Evolutionary conservation across 2,329 filamentous ascomycete genomes (phyloP).

Genomic region (Dactylellina drechsleri): DNA sequence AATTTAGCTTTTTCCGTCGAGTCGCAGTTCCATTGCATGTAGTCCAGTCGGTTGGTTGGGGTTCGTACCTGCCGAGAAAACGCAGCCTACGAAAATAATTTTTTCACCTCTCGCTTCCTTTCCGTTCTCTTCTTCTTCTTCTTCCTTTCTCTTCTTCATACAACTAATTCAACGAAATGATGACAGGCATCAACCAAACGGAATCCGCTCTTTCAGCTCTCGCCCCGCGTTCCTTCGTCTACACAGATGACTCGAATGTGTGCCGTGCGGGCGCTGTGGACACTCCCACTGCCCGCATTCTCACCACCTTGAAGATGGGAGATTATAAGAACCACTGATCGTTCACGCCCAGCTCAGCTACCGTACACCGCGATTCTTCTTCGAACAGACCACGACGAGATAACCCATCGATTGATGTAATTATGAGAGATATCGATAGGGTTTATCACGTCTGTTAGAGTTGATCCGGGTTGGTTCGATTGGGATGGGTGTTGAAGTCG

Average conservation of each 20-base stretch:
- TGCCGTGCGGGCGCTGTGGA: conserved; percentile 54
- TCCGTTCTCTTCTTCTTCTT: conserved; percentile 23
- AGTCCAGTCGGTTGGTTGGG: too few relatives aligned
- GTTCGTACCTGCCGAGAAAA: conserved; percentile 2
- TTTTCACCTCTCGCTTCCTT: conserved; percentile 19
- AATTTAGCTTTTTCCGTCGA: too few relatives aligned
- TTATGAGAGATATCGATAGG: too few relatives aligned
- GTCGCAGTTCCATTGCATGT: too few relatives aligned
- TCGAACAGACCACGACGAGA: too few relatives aligned
- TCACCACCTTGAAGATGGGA: conserved; percentile 49
- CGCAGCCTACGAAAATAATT: conserved; percentile 17
- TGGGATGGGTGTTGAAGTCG: background rate
- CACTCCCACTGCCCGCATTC: conserved; percentile 53
- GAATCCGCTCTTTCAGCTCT: conserved; percentile 47
- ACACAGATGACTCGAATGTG: conserved; percentile 35
- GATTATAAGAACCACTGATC: conserved; percentile 52
- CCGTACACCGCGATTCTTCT: background rate
- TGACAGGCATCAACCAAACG: conserved; percentile 51
- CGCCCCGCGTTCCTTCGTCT: conserved; percentile 47
- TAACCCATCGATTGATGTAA: too few relatives aligned
- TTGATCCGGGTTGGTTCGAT: too few relatives aligned
- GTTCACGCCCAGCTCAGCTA: conserved; percentile 23
- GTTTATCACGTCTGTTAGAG: too few relatives aligned
- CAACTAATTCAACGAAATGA: conserved; percentile 56
- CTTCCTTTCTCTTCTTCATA: conserved; percentile 39